phyloP scores from a whole-genome alignment of 176 grass and related monocot species.

The Paspalum notatum region DNA sequence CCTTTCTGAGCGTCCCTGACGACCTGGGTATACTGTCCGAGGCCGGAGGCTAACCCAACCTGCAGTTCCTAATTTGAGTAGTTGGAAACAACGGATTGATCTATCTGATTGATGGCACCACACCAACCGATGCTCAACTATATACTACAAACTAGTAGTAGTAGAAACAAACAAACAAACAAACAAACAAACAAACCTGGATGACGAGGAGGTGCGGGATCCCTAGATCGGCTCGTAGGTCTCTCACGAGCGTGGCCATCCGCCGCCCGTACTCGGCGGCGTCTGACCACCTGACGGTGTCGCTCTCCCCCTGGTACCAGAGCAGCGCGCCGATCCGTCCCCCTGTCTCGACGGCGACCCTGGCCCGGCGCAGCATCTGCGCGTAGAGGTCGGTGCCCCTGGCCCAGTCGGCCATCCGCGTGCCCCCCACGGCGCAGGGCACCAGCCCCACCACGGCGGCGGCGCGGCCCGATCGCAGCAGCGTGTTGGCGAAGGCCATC shows the following conservation, averaged over 20 bases:
- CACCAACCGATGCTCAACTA: too few relatives aligned
- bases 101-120: too few relatives aligned
- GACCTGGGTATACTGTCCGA: conserved; percentile 67
- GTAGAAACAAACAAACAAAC: too few relatives aligned
- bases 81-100: too few relatives aligned
- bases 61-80: too few relatives aligned
- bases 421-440: conserved; percentile 84
- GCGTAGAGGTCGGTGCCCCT: conserved; percentile 59
- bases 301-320: conserved; percentile 98
- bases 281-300: conserved; percentile 66
- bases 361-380: conserved; percentile 50
- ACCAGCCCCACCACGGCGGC: conserved; percentile 51
- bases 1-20: conserved; percentile 77
- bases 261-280: conserved; percentile 55
- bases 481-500: conserved; percentile 69
- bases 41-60: conserved; percentile 88
- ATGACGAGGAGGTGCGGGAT: conserved; percentile 70
- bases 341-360: conserved; percentile 50
- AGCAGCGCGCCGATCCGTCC: conserved; percentile 71
- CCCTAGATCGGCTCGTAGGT: conserved; percentile 64
- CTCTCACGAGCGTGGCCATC: conserved; percentile 56
- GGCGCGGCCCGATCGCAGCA: conserved; percentile 41
- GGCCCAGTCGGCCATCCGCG: conserved; percentile 66
- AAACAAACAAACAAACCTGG: too few relatives aligned
- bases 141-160: too few relatives aligned